These are phyloP conservation scores for Cudoniella acicularis DNA, from an alignment of 495 filamentous ascomycete genomes.

Conservation along the genomic window DNA sequence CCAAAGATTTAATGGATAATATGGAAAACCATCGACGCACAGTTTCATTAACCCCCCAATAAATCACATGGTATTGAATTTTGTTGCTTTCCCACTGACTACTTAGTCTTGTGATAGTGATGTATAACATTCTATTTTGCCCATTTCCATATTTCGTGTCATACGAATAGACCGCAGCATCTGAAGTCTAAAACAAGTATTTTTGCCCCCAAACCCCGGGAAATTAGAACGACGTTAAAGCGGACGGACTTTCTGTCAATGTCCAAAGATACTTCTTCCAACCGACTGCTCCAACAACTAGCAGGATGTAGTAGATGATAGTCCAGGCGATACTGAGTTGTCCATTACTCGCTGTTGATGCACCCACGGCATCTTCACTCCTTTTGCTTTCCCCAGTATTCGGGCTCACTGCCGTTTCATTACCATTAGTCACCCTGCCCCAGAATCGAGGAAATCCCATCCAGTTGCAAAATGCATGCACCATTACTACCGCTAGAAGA, in stretches of 20 bases:
- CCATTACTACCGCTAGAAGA: conserved; percentile 63
- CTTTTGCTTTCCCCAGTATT: conserved; percentile 15
- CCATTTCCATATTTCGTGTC: background rate
- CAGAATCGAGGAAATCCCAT: conserved; percentile 84
- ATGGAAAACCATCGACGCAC: too few relatives aligned
- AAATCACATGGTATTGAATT: too few relatives aligned
- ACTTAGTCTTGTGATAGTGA: too few relatives aligned
- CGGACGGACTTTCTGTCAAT: conserved; percentile 61
- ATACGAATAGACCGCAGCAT: too few relatives aligned
- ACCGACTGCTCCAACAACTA: conserved; percentile 64
- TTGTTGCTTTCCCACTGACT: too few relatives aligned
- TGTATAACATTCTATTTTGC: too few relatives aligned
- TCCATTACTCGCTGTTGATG: background rate
- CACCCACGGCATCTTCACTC: background rate
- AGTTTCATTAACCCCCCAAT: too few relatives aligned
- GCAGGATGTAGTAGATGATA: conserved; percentile 68
- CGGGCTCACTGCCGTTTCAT: conserved; percentile 13
- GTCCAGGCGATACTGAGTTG: conserved; percentile 57
- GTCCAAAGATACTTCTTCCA: conserved; percentile 68
- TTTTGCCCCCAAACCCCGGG: too few relatives aligned
- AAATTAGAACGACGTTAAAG: conserved; percentile 37
- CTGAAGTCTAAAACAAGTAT: too few relatives aligned
- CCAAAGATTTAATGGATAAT: too few relatives aligned
- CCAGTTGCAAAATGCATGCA: conserved; percentile 90
- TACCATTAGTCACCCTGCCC: conserved; percentile 56